Evolutionary conservation across 2,329 filamentous ascomycete genomes (phyloP).

Genomic region (Fusarium sp.): DNA sequence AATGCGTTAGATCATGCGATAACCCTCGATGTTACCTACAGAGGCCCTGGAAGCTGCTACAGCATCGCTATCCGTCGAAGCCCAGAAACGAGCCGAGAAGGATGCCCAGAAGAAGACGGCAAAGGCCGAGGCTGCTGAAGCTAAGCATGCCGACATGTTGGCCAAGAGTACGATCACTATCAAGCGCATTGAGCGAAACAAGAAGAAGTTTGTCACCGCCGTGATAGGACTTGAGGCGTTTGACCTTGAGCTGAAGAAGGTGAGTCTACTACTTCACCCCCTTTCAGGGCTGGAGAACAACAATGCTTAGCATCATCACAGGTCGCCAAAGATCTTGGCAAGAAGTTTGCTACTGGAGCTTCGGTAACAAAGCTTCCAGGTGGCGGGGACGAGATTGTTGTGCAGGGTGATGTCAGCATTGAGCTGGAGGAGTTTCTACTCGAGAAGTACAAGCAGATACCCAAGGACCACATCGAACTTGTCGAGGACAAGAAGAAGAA

Average conservation of each 20-base stretch:
- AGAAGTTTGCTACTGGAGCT: conserved; percentile 96
- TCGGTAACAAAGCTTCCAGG: conserved; percentile 90
- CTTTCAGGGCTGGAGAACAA: neutral
- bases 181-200: conserved; percentile 98
- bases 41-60: conserved; percentile 87
- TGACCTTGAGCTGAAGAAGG: conserved; percentile 92
- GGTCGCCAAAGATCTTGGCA: conserved; percentile 94
- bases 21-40: conserved; percentile 49
- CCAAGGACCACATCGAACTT: conserved; percentile 93
- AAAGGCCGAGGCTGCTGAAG: conserved; percentile 89
- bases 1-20: conserved; percentile 5
- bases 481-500: conserved; percentile 97
- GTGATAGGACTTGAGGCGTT: conserved; percentile 92
- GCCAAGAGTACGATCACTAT: conserved; percentile 87
- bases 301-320: conserved; percentile 41
- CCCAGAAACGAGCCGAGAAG: conserved; percentile 93
- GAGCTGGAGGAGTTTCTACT: conserved; percentile 92
- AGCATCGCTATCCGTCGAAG: conserved; percentile 86
- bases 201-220: conserved; percentile 95
- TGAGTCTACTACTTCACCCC: conserved; percentile 34
- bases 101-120: conserved; percentile 97
- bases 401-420: conserved; percentile 95
- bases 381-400: conserved; percentile 94
- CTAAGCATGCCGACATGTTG: conserved; percentile 84
- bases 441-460: conserved; percentile 90